Conservation (phyloP, 2,329 filamentous ascomycete genomes). For the Botrytis tulipae region DNA sequence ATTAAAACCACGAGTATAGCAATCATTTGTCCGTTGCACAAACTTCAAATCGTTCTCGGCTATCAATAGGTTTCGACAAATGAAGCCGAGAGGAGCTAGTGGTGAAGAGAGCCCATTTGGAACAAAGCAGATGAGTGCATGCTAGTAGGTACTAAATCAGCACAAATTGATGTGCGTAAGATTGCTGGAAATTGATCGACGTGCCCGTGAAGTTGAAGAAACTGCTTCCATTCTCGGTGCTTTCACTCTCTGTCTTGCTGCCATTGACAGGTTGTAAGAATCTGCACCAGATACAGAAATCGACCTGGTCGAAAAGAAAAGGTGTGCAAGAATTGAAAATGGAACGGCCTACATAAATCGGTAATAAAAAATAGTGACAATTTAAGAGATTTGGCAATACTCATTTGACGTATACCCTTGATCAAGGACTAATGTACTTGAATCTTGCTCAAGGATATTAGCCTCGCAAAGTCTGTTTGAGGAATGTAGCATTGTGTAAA, state of each 20-base stretch:
- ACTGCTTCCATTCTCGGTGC: neutral
- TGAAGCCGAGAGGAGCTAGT: neutral
- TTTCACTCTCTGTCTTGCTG: neutral
- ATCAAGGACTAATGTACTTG: neutral
- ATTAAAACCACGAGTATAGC: neutral
- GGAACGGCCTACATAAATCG: neutral
- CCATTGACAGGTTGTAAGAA: neutral
- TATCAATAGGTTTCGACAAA: neutral
- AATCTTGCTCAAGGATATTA: neutral
- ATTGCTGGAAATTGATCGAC: neutral
- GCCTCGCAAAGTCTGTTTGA: neutral
- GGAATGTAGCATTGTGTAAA: neutral
- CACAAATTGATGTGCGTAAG: neutral
- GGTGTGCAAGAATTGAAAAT: neutral
- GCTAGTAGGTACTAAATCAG: neutral
- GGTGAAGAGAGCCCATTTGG: neutral
- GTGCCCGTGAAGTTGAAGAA: neutral
- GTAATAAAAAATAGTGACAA: neutral
- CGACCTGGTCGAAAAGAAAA: neutral
- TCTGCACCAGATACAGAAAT: neutral
- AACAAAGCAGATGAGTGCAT: neutral
- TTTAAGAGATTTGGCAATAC: neutral
- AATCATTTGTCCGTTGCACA: neutral
- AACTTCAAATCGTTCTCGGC: neutral
- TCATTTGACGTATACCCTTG: neutral